Evolutionary conservation across 2,329 filamentous ascomycete species (phyloP), one percentile per base, ranked within the genome.

Genomic region (Chrysoporthe cubensis): DNA sequence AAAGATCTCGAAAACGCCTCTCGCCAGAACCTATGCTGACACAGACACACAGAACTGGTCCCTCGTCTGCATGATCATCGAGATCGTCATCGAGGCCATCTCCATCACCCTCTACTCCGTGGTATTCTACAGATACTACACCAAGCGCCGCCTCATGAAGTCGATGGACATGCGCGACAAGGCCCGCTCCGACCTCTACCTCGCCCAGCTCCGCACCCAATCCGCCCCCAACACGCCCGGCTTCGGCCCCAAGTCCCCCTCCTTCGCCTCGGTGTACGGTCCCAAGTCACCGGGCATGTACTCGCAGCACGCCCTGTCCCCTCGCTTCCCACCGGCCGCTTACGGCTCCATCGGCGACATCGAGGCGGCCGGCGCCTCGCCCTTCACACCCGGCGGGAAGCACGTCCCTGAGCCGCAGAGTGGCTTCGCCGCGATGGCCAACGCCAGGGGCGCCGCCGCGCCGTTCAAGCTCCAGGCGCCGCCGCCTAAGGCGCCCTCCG

Each of bases 111-210:
- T 99, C 75, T 99, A 99, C 85, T 93, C 88, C 76, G 87, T 97
- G 76, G 90, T 97, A 78, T 97, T 98, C 85, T 98, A 97, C 86
- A 92, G 96, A 74, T 96, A 97, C 86, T 97, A 94, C 88, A 94
- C 92, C 73, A 99, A 98, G 87, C 91, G 93, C 78, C 91, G 92
- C 78, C 92, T 99, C 71, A 90, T 91, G 81, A 98, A 97, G 86
- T 94, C 94, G 71, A 99, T 99, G 96, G 92, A 97, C 78, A 85
- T 92, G 77, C 93, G 96, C 74, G 96, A 99, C 85, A 91, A 92
- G 76, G 96, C 96, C 72, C 92, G 96, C 71, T 95, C 92, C 70
- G 94, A 98, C 78, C 88, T 99, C 71, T 98, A 98, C 84, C 92
- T 98, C 71, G 94, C 91, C 65, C 91, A 93, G 78, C 88, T 94